Evolutionary conservation across 1,284 basidiomycete species (phyloP).

Genomic region (Cutaneotrichosporon cyanovorans): DNA sequence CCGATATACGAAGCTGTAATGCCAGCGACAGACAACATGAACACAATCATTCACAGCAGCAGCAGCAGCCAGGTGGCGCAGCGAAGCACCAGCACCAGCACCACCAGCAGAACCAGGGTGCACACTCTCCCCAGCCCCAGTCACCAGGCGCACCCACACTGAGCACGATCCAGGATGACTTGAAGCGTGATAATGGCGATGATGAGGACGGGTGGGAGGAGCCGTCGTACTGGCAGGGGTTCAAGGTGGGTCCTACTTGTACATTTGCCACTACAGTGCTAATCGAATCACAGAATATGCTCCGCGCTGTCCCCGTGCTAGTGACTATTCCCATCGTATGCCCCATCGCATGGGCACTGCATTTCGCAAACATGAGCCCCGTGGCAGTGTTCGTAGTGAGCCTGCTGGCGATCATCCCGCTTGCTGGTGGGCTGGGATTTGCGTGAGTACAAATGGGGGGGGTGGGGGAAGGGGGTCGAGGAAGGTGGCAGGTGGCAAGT

Average conservation of each 20-base stretch:
- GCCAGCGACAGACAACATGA: slow-evolving; percentile 1
- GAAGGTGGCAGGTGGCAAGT: background rate
- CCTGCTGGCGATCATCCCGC: slow-evolving; percentile 50
- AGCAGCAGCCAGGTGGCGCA: background rate
- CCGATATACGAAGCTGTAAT: slow-evolving; percentile 20
- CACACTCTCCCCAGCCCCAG: background rate
- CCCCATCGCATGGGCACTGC: slow-evolving; percentile 60
- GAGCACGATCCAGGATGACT: slow-evolving; percentile 2
- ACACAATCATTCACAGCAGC: background rate
- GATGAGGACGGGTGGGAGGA: background rate
- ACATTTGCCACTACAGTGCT: too few species aligned
- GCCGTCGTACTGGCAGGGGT: slow-evolving; percentile 10
- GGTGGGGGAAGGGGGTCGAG: background rate
- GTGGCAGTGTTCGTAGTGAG: slow-evolving; percentile 63
- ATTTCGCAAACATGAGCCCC: slow-evolving; percentile 55
- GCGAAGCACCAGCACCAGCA: too few species aligned
- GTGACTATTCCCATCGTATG: slow-evolving; percentile 48
- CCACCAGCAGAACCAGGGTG: background rate
- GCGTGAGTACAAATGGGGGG: too few species aligned
- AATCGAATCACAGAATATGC: slow-evolving; percentile 24
- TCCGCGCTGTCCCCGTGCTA: slow-evolving; percentile 27
- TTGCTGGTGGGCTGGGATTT: slow-evolving; percentile 48
- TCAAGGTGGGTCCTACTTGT: slow-evolving; percentile 7
- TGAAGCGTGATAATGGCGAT: background rate
- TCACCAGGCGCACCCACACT: background rate